Conservation (phyloP, 2,329 filamentous ascomycete species). For the Achaetomium macrosporum region DNA sequence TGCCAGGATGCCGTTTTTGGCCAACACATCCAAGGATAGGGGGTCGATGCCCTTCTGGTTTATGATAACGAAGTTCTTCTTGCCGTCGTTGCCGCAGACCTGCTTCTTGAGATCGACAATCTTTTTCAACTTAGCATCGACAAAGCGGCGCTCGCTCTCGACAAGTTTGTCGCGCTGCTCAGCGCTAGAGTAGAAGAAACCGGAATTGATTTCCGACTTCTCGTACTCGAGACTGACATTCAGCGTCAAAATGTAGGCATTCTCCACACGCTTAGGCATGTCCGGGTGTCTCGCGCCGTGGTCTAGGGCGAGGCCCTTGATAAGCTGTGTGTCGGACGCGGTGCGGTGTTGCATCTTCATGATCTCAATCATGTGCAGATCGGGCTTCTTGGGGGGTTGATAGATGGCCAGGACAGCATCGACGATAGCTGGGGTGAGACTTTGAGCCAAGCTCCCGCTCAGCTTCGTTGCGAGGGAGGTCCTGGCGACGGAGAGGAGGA, state of each 20-base stretch:
- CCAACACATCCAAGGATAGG: constrained; percentile 87
- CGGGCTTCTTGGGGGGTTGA: constrained; percentile 81
- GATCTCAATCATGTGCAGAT: constrained; percentile 98
- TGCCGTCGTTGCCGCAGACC: constrained; percentile 86
- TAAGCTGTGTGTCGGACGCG: constrained; percentile 91
- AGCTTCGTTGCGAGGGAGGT: constrained; percentile 95
- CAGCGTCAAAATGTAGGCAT: constrained; percentile 88
- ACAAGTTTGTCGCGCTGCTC: constrained; percentile 97
- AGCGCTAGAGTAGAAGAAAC: constrained; percentile 97
- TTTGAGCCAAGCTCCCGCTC: constrained; percentile 79
- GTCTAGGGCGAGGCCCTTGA: constrained; percentile 85
- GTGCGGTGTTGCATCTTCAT: constrained; percentile 99
- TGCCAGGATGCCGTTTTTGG: constrained; percentile 96
- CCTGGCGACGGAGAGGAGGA: constrained; percentile 85
- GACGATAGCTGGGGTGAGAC: constrained; percentile 90
- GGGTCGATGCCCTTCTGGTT: constrained; percentile 99
- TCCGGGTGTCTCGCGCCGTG: constrained; percentile 95
- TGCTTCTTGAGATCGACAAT: constrained; percentile 98
- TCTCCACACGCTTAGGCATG: constrained; percentile 95
- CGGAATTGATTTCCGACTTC: constrained; percentile 98
- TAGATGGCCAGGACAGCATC: constrained; percentile 95
- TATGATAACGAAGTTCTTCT: constrained; percentile 95
- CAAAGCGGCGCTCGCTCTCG: constrained; percentile 91
- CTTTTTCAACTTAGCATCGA: constrained; percentile 93
- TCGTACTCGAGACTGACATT: constrained; percentile 98